Evolutionary conservation across 2,329 filamentous ascomycete species (phyloP).

Genomic region (Fusarium sororula): DNA sequence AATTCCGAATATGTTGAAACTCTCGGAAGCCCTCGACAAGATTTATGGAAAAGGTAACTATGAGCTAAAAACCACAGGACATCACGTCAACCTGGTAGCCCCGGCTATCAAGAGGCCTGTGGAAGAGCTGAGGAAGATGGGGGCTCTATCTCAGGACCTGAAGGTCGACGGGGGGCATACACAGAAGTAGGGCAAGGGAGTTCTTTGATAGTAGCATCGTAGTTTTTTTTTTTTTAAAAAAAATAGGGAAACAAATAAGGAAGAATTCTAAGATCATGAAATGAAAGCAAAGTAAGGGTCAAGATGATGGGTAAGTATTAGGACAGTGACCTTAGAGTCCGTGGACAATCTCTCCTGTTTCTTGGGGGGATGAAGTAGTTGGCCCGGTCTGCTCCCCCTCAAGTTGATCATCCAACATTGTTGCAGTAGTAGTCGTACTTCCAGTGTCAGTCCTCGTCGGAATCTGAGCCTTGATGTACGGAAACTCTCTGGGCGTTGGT

Average conservation of each 20-base stretch:
- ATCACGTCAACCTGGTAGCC: not conserved
- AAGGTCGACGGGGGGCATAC: not conserved
- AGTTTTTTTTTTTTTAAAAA: not conserved
- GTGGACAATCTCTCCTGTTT: not conserved
- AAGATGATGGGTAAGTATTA: not conserved
- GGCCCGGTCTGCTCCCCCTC: not conserved
- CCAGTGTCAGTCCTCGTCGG: not conserved
- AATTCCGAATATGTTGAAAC: not conserved
- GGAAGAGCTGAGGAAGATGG: not conserved
- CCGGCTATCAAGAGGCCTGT: not conserved
- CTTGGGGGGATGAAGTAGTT: not conserved
- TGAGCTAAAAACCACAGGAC: not conserved
- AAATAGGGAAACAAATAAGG: not conserved
- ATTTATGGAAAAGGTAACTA: conserved; percentile 4
- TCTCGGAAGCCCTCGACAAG: not conserved
- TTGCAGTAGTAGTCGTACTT: not conserved
- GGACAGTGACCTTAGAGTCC: not conserved
- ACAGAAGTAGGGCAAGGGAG: not conserved
- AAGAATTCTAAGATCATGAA: not conserved
- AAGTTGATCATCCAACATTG: not conserved
- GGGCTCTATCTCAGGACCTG: not conserved
- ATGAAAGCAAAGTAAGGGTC: too few relatives aligned
- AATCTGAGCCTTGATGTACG: not conserved
- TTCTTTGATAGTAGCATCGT: not conserved
- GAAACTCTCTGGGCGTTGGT: not conserved